Evolutionary conservation across 257 asterid genomes (phyloP).

Genomic region (Penstemon newberryi): DNA sequence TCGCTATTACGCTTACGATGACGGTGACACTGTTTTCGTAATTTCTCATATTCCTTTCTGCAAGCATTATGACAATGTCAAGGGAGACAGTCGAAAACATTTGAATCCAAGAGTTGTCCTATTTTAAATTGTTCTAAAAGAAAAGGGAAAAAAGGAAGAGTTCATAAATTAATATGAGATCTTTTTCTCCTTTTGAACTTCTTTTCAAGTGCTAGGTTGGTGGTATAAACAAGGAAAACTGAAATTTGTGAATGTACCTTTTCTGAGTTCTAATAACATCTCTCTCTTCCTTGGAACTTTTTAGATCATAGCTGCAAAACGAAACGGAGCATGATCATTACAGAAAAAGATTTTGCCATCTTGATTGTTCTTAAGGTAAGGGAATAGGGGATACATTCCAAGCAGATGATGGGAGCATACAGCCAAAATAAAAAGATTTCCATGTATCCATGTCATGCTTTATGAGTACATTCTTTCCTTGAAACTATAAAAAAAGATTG

Average conservation of each 20-base stretch:
- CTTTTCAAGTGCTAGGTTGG: background rate
- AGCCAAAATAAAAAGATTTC: conserved; percentile 11
- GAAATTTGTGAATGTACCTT: conserved; percentile 43
- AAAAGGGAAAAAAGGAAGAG: conserved; percentile 2
- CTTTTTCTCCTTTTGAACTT: background rate
- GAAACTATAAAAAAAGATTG: background rate
- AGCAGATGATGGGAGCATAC: background rate
- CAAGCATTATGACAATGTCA: conserved; percentile 29
- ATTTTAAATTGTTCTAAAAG: background rate
- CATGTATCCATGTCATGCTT: background rate
- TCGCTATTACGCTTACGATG: conserved; percentile 45
- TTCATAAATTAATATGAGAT: background rate
- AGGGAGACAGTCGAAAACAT: conserved; percentile 21
- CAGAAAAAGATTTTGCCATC: conserved; percentile 14
- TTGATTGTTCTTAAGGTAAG: conserved; percentile 14
- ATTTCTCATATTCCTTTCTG: conserved; percentile 84
- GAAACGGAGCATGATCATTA: conserved; percentile 19
- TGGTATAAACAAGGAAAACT: conserved; percentile 12
- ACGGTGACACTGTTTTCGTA: conserved; percentile 60
- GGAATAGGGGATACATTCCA: background rate
- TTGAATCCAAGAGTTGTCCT: background rate
- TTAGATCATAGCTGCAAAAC: conserved; percentile 73
- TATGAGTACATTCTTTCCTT: background rate
- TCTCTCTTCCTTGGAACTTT: conserved; percentile 77
- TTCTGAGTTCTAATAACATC: conserved; percentile 53